These are phyloP conservation scores for Galerina marginata DNA, from an alignment of 768 basidiomycete genomes.

Conservation along the genomic window DNA sequence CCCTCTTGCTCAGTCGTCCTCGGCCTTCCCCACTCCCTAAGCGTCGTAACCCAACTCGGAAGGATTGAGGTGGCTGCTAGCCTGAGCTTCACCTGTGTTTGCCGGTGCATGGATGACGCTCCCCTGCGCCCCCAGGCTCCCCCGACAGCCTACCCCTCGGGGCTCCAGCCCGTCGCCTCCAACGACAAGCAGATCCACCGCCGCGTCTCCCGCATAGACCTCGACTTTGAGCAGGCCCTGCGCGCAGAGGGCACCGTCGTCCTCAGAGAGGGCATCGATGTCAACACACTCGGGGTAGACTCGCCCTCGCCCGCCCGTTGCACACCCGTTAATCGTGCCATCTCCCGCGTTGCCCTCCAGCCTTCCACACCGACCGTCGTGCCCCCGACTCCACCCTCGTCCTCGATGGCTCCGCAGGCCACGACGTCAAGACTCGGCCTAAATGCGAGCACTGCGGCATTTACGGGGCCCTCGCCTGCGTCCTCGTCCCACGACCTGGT, in stretches of 20 bases:
- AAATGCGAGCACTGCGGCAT: slow-evolving; percentile 25
- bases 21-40: too few relatives aligned
- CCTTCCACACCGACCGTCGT: slow-evolving; percentile 67
- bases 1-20: too few relatives aligned
- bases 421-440: slow-evolving; percentile 23
- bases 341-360: slow-evolving; percentile 35
- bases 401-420: neutral
- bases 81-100: too few relatives aligned
- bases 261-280: slow-evolving; percentile 74
- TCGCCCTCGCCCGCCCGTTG: slow-evolving; percentile 42
- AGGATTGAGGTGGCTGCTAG: too few relatives aligned
- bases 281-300: slow-evolving; percentile 66
- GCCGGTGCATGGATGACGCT: slow-evolving; percentile 16
- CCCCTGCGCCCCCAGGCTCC: slow-evolving; percentile 39
- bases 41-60: too few relatives aligned
- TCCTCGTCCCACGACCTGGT: slow-evolving; percentile 64
- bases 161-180: slow-evolving; percentile 61
- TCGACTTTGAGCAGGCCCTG: slow-evolving; percentile 84
- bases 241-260: slow-evolving; percentile 68
- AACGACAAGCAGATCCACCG: slow-evolving; percentile 53
- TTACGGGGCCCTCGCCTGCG: slow-evolving; percentile 42
- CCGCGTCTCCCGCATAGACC: slow-evolving; percentile 73
- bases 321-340: slow-evolving; percentile 40
- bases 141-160: slow-evolving; percentile 37
- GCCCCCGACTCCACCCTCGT: slow-evolving; percentile 68